Percentiles rank a stretch among this genome's conserved stretches.
These are phyloP conservation scores for Atkinsonella hypoxylon DNA, from an alignment of 2,329 filamentous ascomycete species.

Conservation along the genomic window DNA sequence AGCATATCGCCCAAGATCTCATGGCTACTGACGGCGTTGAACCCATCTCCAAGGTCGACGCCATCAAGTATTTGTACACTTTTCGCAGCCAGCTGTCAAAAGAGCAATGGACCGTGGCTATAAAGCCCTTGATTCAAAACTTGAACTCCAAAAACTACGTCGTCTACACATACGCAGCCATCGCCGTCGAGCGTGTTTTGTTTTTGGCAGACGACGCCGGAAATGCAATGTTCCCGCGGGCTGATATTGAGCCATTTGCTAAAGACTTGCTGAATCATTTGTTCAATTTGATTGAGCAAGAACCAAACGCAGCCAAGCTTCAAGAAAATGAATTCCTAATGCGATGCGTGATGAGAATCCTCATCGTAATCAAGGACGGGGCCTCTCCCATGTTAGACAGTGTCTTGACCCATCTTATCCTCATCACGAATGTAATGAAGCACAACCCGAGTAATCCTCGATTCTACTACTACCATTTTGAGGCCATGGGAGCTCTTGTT, in stretches of 20 bases:
- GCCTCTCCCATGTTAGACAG: constrained; percentile 62
- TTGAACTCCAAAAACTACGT: constrained; percentile 86
- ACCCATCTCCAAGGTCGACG: constrained; percentile 89
- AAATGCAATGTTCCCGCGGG: constrained; percentile 66
- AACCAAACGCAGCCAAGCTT: constrained; percentile 76
- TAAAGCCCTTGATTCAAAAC: constrained; percentile 84
- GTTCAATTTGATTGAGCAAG: constrained; percentile 81
- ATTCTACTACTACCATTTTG: constrained; percentile 98
- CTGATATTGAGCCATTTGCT: constrained; percentile 67
- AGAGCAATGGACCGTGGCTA: constrained; percentile 81
- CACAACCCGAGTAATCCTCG: constrained; percentile 93
- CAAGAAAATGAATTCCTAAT: constrained; percentile 99
- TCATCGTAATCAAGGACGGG: constrained; percentile 85
- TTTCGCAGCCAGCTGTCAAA: constrained; percentile 92
- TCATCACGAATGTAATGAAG: constrained; percentile 84
- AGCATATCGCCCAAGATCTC: constrained; percentile 81
- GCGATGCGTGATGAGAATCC: constrained; percentile 94
- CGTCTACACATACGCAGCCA: constrained; percentile 93
- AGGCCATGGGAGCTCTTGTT: constrained; percentile 82
- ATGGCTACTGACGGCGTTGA: constrained; percentile 57
- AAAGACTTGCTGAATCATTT: constrained; percentile 82
- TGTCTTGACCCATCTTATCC: constrained; percentile 73
- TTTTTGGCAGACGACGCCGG: constrained; percentile 68
- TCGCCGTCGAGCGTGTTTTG: constrained; percentile 87
- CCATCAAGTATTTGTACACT: constrained; percentile 94